These are phyloP conservation scores for Vitellaria paradoxa DNA, from an alignment of 179 eudicot genomes.

Conservation along the genomic window DNA sequence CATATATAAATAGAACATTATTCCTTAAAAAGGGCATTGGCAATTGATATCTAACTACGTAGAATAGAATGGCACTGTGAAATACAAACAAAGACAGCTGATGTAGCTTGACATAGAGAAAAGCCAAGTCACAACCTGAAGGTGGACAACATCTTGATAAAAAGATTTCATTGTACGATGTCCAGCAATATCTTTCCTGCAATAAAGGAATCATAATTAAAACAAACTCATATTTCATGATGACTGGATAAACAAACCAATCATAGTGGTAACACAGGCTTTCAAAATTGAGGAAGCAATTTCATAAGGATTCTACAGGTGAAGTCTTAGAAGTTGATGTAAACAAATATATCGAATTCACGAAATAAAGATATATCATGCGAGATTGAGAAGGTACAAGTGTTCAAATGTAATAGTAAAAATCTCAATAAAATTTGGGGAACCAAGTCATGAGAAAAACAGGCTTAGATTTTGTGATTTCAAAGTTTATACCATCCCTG, in stretches of 20 bases:
- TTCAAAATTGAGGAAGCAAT: background rate
- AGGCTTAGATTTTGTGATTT: too few relatives aligned
- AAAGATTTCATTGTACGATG: conserved; percentile 54
- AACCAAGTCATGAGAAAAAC: too few relatives aligned
- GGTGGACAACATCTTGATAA: conserved; percentile 64
- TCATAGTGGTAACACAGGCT: background rate
- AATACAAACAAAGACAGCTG: conserved; percentile 1
- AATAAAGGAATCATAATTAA: conserved; percentile 13
- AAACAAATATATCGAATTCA: conserved; percentile 3
- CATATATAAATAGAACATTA: background rate
- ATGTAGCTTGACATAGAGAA: background rate
- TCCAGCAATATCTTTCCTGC: conserved; percentile 81
- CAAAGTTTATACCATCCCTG: too few relatives aligned
- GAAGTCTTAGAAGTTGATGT: background rate
- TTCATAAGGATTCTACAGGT: background rate
- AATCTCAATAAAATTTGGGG: too few relatives aligned
- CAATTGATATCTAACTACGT: too few relatives aligned
- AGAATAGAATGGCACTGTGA: background rate
- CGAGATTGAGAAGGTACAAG: background rate
- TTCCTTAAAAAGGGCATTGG: background rate
- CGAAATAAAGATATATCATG: background rate
- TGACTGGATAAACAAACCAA: background rate
- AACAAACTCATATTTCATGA: conserved; percentile 11
- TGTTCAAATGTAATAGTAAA: too few relatives aligned
- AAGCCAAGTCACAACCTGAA: conserved; percentile 52